Base-by-base conservation (phyloP, 129 eudicot species). In the Tanacetum coccineum region DNA sequence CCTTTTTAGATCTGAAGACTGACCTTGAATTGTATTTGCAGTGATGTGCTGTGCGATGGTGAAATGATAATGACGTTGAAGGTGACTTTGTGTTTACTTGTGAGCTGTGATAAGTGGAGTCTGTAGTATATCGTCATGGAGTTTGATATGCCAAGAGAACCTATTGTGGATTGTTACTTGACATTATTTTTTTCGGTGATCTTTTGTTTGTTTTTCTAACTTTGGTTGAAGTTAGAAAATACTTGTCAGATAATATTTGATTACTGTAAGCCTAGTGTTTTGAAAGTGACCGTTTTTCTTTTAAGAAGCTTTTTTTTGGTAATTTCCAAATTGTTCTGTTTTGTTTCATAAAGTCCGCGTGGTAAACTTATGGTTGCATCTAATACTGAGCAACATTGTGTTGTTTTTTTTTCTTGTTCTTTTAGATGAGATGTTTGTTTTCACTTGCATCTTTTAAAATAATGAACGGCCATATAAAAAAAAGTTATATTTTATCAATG, bases 71-170 rank as follows among this genome's bases (percentile, higher is more conserved):
- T 9, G 21, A 14, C 40, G 4, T 42, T 42, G 25, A 9, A 59
- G 39, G 1, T 39, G 30, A 22, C 25, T 22, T 10, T 49, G 62
- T 51, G 59, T 67, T 50, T 30, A 45, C 51, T 70, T 47, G 9
- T 25, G 77, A 50, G 68, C 21, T 59, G 74, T 49, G 30, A 59
- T 14, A n/a, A 8, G 9, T 8, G 56, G 56, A 17, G 63, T 42
- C 36, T 64, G 77, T 72, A 72, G 70, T 32, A 61, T 61, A 71
- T 13, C 17, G 62, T 39, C 9, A 51, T 71, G 76, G 75, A 48
- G 76, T 49, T 71, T 71, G 69, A 71, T 71, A 21, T 72, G 69
- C 70, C 71, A 61, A 40, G 77, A 9, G 62, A 53, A 42, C 63
- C 47, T 42, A 54, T 30, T 55, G 65, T 62, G 65, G 77, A 73